Evolutionary conservation across 1,139 yeast species (phyloP).

Genomic region (Diutina sp.): DNA sequence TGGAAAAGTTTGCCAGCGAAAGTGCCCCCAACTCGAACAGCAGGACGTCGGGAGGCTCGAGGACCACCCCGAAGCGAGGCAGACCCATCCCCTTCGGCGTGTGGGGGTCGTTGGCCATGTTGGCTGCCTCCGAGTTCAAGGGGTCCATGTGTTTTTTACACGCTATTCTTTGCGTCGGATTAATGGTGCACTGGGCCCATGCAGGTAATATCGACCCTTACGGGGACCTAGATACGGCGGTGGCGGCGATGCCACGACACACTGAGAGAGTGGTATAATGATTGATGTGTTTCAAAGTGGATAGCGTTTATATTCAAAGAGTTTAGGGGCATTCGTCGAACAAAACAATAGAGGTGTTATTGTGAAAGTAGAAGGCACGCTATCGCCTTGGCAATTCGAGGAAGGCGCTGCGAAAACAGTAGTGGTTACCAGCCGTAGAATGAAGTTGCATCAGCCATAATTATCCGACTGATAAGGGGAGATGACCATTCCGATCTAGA

Average conservation of each 20-base stretch:
- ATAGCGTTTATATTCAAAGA: too few relatives aligned
- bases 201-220: background rate
- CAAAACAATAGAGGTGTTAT: too few relatives aligned
- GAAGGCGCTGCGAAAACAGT: too few relatives aligned
- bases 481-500: too few relatives aligned
- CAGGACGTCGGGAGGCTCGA: background rate
- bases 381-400: too few relatives aligned
- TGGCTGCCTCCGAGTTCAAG: background rate
- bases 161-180: background rate
- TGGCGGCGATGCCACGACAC: background rate
- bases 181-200: background rate
- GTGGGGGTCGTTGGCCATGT: background rate
- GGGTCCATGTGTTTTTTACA: background rate
- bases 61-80: background rate
- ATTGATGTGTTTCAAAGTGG: background rate
- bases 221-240: background rate
- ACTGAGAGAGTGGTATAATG: background rate
- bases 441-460: too few relatives aligned
- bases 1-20: conserved; percentile 1
- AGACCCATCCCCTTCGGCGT: conserved; percentile 1
- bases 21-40: background rate
- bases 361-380: too few relatives aligned
- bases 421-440: too few relatives aligned
- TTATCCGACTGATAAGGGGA: too few relatives aligned
- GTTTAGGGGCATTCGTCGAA: too few relatives aligned